Conservation (phyloP, 1,284 basidiomycete genomes). For the Malassezia nana region DNA sequence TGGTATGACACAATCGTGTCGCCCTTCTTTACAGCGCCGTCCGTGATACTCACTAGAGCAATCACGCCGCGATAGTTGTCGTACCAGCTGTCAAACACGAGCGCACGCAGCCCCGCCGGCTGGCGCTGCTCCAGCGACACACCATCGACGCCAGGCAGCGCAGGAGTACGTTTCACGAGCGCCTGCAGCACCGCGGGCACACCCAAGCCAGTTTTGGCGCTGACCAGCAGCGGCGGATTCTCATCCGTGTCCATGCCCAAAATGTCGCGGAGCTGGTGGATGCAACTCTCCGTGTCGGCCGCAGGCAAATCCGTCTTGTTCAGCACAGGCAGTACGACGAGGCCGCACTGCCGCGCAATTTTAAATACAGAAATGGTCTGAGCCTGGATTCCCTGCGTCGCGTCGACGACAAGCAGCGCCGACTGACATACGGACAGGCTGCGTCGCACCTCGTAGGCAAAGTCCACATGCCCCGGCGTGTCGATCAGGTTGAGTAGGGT, state of each 20-base stretch:
- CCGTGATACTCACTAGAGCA: constrained; percentile 67
- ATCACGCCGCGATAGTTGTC: constrained; percentile 95
- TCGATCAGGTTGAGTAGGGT: constrained; percentile 88
- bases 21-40: constrained; percentile 55
- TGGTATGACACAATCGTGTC: constrained; percentile 66
- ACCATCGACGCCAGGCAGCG: constrained; percentile 24
- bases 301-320: constrained; percentile 64
- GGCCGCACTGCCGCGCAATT: constrained; percentile 61
- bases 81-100: constrained; percentile 85
- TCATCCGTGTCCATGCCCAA: constrained; percentile 55
- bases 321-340: constrained; percentile 80
- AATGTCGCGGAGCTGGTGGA: constrained; percentile 31
- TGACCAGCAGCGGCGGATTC: constrained; percentile 49
- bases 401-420: constrained; percentile 79
- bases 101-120: constrained; percentile 55
- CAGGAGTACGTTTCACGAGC: constrained; percentile 61
- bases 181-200: constrained; percentile 65
- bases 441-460: constrained; percentile 72
- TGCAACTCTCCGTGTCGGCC: constrained; percentile 25
- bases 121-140: constrained; percentile 26
- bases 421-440: constrained; percentile 88
- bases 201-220: constrained; percentile 84
- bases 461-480: constrained; percentile 59
- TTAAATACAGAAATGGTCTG: constrained; percentile 94
- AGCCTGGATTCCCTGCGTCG: constrained; percentile 93